Base-by-base conservation (phyloP, 352 stramenopile genomes). In the Pythium guiyangense region DNA sequence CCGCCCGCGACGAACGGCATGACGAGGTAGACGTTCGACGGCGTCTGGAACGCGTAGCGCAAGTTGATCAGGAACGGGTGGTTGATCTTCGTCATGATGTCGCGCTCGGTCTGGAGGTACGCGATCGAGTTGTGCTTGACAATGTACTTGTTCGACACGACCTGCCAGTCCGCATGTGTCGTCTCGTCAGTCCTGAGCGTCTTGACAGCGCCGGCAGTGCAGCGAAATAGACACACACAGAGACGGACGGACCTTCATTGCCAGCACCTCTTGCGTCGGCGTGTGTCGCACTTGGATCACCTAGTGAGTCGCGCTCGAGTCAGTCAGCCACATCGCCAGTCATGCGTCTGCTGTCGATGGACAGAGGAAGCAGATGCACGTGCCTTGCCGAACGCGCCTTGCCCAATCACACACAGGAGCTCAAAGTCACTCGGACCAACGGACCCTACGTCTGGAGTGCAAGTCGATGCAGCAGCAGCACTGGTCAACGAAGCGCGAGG, bases 71-170 rank as follows among this genome's bases (percentile, higher is more conserved):
- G 54, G 62, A 94, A 94, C 49, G 84, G 84, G 50, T 94, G 84
- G 55, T 80, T 81, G 59, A 94, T 88, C 70, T 92, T 90, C 57
- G 80, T 90, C 83, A 94, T 92, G 49, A 92, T 92, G 60, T 92
- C 80, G 43, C 84, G 72, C 65, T 94, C 84, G 2, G 81, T 77
- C 55, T 92, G 80, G 27, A 92, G 55, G 54, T 91, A 90, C 54
- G 73, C 66, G 47, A 92, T 66, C 35, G 81, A 91, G 52, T 92
- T 92, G 64, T 90, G 74, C 70, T 94, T 85, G 57, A 92, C 79
- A 42, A 94, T 78, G 67, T 88, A 90, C 69, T 91, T 89, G 65
- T 91, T 91, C 43, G 71, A 87, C 39, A 93, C 79, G 62, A 93
- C 42, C 42, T 47, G 42, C 14, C 18, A 20, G 90, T 77, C 89